Evolutionary conservation across 345 rosid species (phyloP), one percentile per base, ranked within the genome.

Genomic region (Angophora floribunda): DNA sequence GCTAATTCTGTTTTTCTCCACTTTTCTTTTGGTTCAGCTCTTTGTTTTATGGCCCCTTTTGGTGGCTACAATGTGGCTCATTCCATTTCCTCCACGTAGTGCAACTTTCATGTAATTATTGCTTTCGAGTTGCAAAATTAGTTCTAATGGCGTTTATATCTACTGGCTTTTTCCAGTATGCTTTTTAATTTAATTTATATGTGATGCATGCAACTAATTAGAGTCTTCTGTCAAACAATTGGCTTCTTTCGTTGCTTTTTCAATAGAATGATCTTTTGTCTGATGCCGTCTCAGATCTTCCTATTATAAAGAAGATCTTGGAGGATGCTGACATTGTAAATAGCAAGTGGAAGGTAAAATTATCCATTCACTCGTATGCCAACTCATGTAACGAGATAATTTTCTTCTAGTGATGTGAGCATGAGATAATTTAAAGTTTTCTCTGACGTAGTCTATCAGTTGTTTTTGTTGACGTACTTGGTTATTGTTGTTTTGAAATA

Each of bases 341-440:
- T 91, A 91, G 94, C 90, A 93, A 93, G 89, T 95, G 96, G 98
- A 96, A 96, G 99, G 99, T 97, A 75, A 75, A 75, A 21, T 75
- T 41, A 41, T 75, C 28, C 24, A 4, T 41, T 75, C 28, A 36
- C 49, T 21, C 4, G 14, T 75, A 0, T 75, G 84, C 49, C 49
- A 41, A 75, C 82, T 36, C 84, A 10, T 41, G 84, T 19, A 75
- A 21, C 0, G 4, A 75, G 19, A 19, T 41, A 14, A 75, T 41
- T 41, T 41, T 75, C 26, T 75, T 75, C 84, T 75, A 9, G 47
- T 13, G 10, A 75, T 19, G 41, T 75, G 84, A 3, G 7, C 28
- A 75, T 41, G 84, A 9, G 84, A 41, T 19, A 75, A 41, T 75
- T 75, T 75, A 75, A 41, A 75, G 49, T 75, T 41, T 41, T 75